Evolutionary conservation across 768 basidiomycete genomes (phyloP).

Genomic region (Kwoniella pini): DNA sequence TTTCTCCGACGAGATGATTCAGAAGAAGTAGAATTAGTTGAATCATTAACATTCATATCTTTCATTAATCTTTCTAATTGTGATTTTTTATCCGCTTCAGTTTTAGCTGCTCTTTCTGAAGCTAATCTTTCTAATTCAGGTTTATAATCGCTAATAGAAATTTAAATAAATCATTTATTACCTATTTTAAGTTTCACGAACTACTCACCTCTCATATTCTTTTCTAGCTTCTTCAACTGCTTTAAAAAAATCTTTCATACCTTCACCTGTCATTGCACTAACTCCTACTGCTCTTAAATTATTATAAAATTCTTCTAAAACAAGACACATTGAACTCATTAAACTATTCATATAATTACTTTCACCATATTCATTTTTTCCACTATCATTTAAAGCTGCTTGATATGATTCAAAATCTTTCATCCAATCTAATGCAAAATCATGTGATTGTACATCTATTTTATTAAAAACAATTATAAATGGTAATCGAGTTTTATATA

Average conservation of each 20-base stretch:
- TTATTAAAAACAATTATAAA: conserved; percentile 99
- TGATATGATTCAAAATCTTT: conserved; percentile 95
- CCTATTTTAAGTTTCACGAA: too few relatives aligned
- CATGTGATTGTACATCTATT: conserved; percentile 85
- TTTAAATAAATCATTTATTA: not conserved
- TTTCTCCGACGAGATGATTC: conserved; percentile 3
- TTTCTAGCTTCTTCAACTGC: conserved; percentile 83
- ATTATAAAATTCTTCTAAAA: conserved; percentile 97
- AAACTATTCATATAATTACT: conserved; percentile 92
- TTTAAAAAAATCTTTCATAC: conserved; percentile 85
- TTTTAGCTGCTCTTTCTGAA: conserved; percentile 49
- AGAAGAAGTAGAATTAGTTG: not conserved
- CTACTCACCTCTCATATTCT: conserved; percentile 85
- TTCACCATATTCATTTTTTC: conserved; percentile 71
- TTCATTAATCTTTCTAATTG: conserved; percentile 54
- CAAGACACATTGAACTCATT: conserved; percentile 98
- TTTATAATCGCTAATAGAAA: conserved; percentile 71
- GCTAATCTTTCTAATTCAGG: conserved; percentile 77
- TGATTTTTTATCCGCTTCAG: conserved; percentile 51
- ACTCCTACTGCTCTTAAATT: conserved; percentile 94
- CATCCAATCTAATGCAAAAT: conserved; percentile 98
- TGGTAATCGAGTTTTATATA: conserved; percentile 96
- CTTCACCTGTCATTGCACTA: conserved; percentile 92
- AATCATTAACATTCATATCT: conserved; percentile 48
- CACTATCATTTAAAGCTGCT: conserved; percentile 72